These are phyloP conservation scores for Mixia osmundae DNA, from an alignment of 1,284 basidiomycete genomes.

Conservation along the genomic window DNA sequence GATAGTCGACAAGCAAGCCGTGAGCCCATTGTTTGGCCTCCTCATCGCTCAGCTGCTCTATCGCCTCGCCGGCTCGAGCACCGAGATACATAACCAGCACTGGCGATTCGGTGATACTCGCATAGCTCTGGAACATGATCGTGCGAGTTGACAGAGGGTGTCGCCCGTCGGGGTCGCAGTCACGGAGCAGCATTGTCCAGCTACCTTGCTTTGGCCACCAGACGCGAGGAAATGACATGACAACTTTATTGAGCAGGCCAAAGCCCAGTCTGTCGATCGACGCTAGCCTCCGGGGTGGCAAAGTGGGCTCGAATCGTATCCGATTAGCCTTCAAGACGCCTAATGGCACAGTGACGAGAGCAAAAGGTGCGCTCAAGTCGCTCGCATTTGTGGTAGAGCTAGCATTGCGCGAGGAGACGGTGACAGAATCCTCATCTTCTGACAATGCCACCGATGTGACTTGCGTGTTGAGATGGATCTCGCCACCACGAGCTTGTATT, in stretches of 20 bases:
- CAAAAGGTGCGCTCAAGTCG: conserved; percentile 12
- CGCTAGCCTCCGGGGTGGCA: conserved; percentile 18
- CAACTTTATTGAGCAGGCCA: conserved; percentile 23
- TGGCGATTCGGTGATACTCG: conserved; percentile 13
- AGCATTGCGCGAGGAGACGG: not conserved
- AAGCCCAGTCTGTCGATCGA: conserved; percentile 20
- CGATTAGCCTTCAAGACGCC: conserved; percentile 21
- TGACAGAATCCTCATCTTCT: conserved; percentile 6
- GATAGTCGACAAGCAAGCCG: conserved; percentile 8
- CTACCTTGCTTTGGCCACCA: conserved; percentile 19
- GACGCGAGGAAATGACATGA: conserved; percentile 19
- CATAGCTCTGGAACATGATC: conserved; percentile 13
- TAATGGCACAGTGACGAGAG: conserved; percentile 22
- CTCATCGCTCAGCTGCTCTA: conserved; percentile 18
- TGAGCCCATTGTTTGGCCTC: conserved; percentile 17
- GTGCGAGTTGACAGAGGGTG: conserved; percentile 7
- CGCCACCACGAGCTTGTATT: conserved; percentile 12
- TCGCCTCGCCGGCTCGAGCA: conserved; percentile 15
- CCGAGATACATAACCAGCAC: conserved; percentile 21
- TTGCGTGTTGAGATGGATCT: conserved; percentile 15
- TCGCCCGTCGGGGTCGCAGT: conserved; percentile 6
- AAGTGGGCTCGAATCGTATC: conserved; percentile 19
- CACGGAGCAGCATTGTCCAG: conserved; percentile 12
- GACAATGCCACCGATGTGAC: conserved; percentile 13
- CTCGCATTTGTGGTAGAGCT: not conserved